A percentile compares a stretch with the other conserved stretches of the same genome.
These are phyloP conservation scores for Penicillium decumbens DNA, from an alignment of 2,329 filamentous ascomycete species.

Conservation along the genomic window DNA sequence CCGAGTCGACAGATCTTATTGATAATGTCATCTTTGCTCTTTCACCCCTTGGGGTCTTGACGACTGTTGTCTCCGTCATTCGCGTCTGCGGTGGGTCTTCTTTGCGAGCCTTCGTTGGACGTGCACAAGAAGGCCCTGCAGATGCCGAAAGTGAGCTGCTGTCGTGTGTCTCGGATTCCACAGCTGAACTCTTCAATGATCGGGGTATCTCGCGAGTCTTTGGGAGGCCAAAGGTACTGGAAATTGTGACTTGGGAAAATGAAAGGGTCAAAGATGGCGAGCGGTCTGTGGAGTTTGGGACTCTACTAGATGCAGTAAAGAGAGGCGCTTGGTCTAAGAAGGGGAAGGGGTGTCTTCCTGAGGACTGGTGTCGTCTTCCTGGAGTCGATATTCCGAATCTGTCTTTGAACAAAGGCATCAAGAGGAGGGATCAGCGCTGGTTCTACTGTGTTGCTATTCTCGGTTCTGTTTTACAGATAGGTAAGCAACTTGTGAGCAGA, in stretches of 20 bases:
- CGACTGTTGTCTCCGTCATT: conserved; percentile 44
- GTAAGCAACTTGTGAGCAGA: conserved; percentile 13
- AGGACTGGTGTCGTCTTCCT: conserved; percentile 12
- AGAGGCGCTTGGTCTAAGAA: conserved; percentile 21
- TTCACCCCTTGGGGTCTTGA: conserved; percentile 46
- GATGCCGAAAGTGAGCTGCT: conserved; percentile 44
- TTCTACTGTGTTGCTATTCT: conserved; percentile 28
- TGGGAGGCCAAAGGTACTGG: conserved; percentile 33
- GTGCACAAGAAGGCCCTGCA: conserved; percentile 43
- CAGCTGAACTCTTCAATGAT: conserved; percentile 46
- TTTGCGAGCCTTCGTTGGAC: conserved; percentile 44
- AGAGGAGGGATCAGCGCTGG: conserved; percentile 25
- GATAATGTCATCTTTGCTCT: conserved; percentile 49
- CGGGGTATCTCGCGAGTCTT: conserved; percentile 36
- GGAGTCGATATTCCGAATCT: conserved; percentile 34
- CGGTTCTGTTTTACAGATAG: conserved; percentile 27
- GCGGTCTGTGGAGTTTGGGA: conserved; percentile 20
- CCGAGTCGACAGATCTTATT: conserved; percentile 38
- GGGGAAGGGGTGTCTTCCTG: not conserved
- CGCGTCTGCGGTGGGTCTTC: conserved; percentile 44
- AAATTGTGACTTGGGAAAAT: conserved; percentile 43
- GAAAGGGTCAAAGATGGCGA: conserved; percentile 32
- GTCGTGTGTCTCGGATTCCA: conserved; percentile 46
- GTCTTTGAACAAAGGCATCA: conserved; percentile 36
- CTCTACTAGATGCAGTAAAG: conserved; percentile 25